Base-by-base conservation (phyloP, 148 eudicot genomes). In the Fagopyrum tataricum region DNA sequence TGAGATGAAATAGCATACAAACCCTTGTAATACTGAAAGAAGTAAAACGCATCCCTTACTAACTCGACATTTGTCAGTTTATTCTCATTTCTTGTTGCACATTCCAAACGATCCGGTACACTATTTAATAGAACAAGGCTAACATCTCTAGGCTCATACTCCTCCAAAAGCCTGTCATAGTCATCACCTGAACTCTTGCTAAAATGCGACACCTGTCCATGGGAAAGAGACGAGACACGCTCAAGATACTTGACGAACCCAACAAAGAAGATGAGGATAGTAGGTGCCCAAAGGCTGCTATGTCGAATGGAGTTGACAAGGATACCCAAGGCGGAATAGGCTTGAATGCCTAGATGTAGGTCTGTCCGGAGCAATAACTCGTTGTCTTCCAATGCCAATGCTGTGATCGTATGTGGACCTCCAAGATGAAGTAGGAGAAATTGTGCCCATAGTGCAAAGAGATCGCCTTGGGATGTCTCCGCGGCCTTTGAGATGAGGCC, bases 201-300 rank as follows among this genome's bases (percentile, higher is more conserved):
- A 5, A 5, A 10, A 5, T 47, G 12, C 1, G 7, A 2, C 7
- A 2, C 12, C 13, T 18, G 48, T 17, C 59, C 81, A 1, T 42
- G 11, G 53, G 56, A 74, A 1, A 79, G 72, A 58, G 81, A 70
- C 75, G 47, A 74, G 53, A 75, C 67, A 47, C 81, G 48, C 72
- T 79, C 78, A 5, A 61, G 59, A 18, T 75, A 79, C 75, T 72
- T 79, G 23, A 79, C 75, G 41, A 75, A 42, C 47, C 78, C 78
- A 6, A 75, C 76, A n/a, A 74, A 4, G 42, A 75, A 62, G 11
- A 79, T 61, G 7, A 79, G 48, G 1, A 21, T 18, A 3, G 72
- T 71, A 44, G 72, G 66, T 6, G 53, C 26, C 78, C 66, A 75
- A 47, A 71, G n/a, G 58, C 12, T 21, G 44, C 17, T 68, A 42